Conservation (phyloP, 345 rosid genomes). For the Eucalyptus pauciflora region DNA sequence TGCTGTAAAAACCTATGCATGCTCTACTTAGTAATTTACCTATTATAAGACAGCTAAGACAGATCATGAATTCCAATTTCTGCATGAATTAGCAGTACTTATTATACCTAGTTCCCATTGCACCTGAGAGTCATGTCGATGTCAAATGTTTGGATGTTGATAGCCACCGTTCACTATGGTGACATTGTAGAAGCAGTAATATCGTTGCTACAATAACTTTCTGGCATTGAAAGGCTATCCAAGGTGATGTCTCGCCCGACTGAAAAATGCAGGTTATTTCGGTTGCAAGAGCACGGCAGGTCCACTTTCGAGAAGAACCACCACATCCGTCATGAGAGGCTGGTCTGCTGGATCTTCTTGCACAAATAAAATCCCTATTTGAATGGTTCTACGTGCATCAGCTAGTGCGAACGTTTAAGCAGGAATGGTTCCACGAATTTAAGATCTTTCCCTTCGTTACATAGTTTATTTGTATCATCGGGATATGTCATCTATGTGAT, state of each 20-base stretch:
- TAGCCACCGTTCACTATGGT: neutral
- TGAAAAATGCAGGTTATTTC: slow-evolving; percentile 7
- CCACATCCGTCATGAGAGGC: slow-evolving; percentile 31
- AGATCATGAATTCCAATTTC: neutral
- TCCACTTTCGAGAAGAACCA: slow-evolving; percentile 21
- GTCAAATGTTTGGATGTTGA: neutral
- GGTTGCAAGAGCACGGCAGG: neutral
- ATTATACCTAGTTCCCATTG: neutral
- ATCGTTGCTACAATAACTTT: neutral
- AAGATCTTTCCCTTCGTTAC: slow-evolving; percentile 14
- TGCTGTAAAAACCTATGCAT: neutral
- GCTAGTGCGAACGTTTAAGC: slow-evolving; percentile 1
- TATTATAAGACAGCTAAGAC: neutral
- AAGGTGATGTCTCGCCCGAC: neutral
- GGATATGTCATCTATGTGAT: neutral
- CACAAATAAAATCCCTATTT: slow-evolving; percentile 28
- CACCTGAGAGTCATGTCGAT: neutral
- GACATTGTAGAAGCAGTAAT: neutral
- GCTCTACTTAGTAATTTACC: neutral
- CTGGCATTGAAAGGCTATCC: neutral
- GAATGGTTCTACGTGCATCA: slow-evolving; percentile 27
- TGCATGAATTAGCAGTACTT: neutral
- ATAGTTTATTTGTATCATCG: neutral
- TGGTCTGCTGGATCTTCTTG: slow-evolving; percentile 3
- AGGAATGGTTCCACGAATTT: slow-evolving; percentile 17